Conservation (phyloP, 2,329 filamentous ascomycete genomes). For the Fusarium redolens region DNA sequence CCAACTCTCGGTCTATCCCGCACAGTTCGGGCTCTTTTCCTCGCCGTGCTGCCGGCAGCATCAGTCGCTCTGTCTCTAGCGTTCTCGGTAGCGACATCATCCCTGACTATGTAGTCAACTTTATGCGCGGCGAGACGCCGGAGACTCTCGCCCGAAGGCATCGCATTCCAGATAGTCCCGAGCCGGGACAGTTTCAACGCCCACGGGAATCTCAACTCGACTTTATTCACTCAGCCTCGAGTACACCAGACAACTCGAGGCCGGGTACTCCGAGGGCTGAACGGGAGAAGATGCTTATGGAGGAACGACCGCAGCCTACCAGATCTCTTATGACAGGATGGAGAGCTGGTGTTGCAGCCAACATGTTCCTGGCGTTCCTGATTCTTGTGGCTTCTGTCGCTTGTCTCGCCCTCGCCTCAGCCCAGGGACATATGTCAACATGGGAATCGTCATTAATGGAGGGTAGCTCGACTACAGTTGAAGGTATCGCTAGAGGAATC, state of each 20-base stretch:
- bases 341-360: conserved; percentile 60
- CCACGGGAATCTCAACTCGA: conserved; percentile 28
- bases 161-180: conserved; percentile 43
- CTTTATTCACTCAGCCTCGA: conserved; percentile 17
- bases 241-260: conserved; percentile 32
- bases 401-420: conserved; percentile 53
- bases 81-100: conserved; percentile 58
- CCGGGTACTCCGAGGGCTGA: conserved; percentile 40
- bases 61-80: conserved; percentile 46
- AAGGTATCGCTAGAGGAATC: conserved; percentile 54
- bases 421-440: conserved; percentile 47
- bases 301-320: conserved; percentile 39
- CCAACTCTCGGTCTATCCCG: conserved; percentile 36
- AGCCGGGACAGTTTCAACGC: conserved; percentile 41
- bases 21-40: conserved; percentile 39
- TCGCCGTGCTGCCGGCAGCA: conserved; percentile 43
- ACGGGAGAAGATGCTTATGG: conserved; percentile 42
- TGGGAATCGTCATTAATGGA: conserved; percentile 53
- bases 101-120: conserved; percentile 67
- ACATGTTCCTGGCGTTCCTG: conserved; percentile 55
- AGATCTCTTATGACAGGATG: conserved; percentile 55
- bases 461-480: conserved; percentile 53
- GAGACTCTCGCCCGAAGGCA: conserved; percentile 62
- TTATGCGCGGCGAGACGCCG: conserved; percentile 66
- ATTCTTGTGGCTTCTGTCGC: conserved; percentile 53